A percentile compares a stretch with the other conserved stretches of the same genome.
These are phyloP conservation scores for Inga leiocalycina DNA, from an alignment of 306 rosid species.

Conservation along the genomic window DNA sequence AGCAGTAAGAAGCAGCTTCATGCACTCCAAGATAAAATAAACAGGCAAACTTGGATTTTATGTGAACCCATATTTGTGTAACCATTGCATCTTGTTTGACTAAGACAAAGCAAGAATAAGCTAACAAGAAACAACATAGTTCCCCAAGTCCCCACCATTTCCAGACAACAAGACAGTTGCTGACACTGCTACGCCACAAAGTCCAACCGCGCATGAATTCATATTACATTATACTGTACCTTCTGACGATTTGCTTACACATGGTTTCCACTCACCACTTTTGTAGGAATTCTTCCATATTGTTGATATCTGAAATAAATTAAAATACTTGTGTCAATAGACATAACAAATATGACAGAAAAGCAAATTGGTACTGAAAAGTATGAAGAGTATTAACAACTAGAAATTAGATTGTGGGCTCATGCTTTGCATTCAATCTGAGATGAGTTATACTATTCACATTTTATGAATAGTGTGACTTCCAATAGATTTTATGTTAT, in stretches of 20 bases:
- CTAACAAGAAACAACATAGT: not conserved
- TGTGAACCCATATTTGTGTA: not conserved
- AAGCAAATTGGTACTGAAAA: conserved; percentile 7
- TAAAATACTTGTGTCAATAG: conserved; percentile 31
- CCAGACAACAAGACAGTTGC: not conserved
- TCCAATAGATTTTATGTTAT: not conserved
- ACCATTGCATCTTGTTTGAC: not conserved
- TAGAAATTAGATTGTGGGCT: not conserved
- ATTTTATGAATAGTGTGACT: not conserved
- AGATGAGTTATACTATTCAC: not conserved
- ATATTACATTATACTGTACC: conserved; percentile 41
- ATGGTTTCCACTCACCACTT: conserved; percentile 75
- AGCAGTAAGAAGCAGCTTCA: not conserved
- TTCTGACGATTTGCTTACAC: conserved; percentile 58
- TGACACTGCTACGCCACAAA: not conserved
- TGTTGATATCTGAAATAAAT: conserved; percentile 64
- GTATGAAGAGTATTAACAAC: conserved; percentile 3
- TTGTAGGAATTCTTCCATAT: conserved; percentile 66
- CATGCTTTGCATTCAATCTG: not conserved
- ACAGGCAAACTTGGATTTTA: not conserved
- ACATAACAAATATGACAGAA: conserved; percentile 3
- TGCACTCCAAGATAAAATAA: not conserved
- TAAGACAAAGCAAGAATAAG: not conserved
- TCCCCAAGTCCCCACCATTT: conserved; percentile 4
- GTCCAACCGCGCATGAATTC: not conserved